Evolutionary conservation across 1,284 basidiomycete species (phyloP), one percentile per base, ranked within the genome.

Genomic region (Boletellus deceptivus): DNA sequence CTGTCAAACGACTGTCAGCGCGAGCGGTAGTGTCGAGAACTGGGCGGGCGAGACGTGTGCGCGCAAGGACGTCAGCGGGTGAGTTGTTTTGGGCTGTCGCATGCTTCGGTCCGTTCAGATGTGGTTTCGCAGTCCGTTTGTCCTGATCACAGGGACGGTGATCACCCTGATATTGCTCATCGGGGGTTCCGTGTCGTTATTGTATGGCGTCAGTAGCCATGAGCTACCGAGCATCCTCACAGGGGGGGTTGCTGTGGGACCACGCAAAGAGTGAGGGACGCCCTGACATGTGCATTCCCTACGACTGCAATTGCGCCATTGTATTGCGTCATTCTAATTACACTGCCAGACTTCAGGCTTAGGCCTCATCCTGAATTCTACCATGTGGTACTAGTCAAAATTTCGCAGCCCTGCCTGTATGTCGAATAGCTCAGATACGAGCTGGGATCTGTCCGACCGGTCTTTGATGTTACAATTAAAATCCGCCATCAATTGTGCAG

Each of bases 21-120:
- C 64, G 25, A 65, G 77, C 46, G 76, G 82, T 8, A 77, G 80
- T 63, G 80, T 76, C 4, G 78, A 83, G 57, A 68, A 70, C 27
- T 92, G 89, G 88, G 88, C 78, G 0, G 90, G 89, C 6, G 75
- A 78, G 50, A 77, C 73, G 54, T 92, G 89, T 59, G 82, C 91
- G 72, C 78, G 83, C 58, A 80, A 81, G 69, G 90, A 92, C 61
- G 70, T 91, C 42, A 90, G 87, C 73, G 79, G 78, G 87, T 89
- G 64, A 62, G 86, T 73, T 40, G 43, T 31, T 40, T 9, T 48
- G 14, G 36, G 37, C 27, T 25, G 29, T 10, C 9, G 16, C 20
- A 39, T 44, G 27, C 27, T 52, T 18, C 18, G 14, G 43, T 52
- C 46, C 38, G 22, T 54, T 60, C 38, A 53, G 9, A 36, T 10